Percentiles rank a stretch among this genome's conserved stretches.
These are phyloP conservation scores for Globisporangium uncinulatum DNA, from an alignment of 352 stramenopile genomes.

Conservation along the genomic window DNA sequence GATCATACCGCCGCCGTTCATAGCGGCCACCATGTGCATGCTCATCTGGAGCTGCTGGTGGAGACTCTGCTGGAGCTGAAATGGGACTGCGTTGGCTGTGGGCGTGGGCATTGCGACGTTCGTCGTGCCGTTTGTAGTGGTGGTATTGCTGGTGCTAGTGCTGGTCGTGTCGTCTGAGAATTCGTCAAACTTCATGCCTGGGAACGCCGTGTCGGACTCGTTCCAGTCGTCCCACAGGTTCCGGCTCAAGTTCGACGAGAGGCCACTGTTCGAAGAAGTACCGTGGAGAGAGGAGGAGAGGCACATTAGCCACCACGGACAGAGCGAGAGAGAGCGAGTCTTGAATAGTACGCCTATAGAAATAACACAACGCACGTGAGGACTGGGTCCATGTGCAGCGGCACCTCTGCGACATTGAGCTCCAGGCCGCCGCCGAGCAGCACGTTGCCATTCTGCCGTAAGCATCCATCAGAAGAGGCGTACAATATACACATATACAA, in stretches of 20 bases:
- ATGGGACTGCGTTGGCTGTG: not conserved
- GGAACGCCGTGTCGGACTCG: conserved; percentile 61
- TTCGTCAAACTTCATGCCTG: conserved; percentile 62
- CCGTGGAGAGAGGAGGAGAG: not conserved
- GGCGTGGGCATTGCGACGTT: not conserved
- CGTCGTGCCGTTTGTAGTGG: conserved; percentile 6
- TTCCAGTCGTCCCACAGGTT: conserved; percentile 89
- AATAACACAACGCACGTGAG: conserved; percentile 21
- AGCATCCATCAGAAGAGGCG: not conserved
- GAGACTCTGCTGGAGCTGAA: conserved; percentile 11
- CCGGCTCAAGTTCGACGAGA: conserved; percentile 75
- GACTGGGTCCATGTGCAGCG: conserved; percentile 62
- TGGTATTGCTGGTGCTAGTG: conserved; percentile 22
- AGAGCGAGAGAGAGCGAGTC: not conserved
- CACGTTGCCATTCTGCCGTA: conserved; percentile 15
- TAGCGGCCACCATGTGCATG: conserved; percentile 7
- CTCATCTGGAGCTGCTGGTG: conserved; percentile 15
- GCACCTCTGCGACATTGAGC: conserved; percentile 42
- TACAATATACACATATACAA: conserved; percentile 2
- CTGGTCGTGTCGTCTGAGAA: conserved; percentile 39
- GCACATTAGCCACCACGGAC: not conserved
- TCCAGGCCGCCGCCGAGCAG: conserved; percentile 26
- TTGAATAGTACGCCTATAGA: too few species aligned
- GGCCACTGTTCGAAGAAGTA: conserved; percentile 28
- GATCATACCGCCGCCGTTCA: conserved; percentile 5